phyloP scores from a whole-genome alignment of 306 rosid species.

The Glycine latifolia region DNA sequence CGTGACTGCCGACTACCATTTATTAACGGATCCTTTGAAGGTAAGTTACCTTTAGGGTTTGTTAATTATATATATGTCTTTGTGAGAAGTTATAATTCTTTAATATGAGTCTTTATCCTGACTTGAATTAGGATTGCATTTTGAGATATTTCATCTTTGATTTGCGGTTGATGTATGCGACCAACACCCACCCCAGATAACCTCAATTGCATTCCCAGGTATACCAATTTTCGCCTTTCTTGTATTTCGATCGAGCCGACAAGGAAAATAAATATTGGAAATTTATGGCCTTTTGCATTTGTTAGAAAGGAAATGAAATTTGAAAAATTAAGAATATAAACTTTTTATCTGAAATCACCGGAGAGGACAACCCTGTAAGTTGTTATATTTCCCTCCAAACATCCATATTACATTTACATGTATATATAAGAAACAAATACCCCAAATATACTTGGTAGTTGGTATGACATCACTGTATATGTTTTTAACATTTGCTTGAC shows the following conservation, averaged over 20 bases:
- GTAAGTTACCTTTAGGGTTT: slow-evolving; percentile 30
- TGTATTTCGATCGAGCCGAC: too few species aligned
- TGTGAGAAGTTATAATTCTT: not conserved
- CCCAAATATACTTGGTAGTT: slow-evolving; percentile 17
- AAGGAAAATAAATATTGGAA: too few species aligned
- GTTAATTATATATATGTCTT: not conserved
- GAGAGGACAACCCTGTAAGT: slow-evolving; percentile 13
- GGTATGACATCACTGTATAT: not conserved
- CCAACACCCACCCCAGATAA: not conserved
- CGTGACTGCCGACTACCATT: not conserved
- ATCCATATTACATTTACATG: not conserved
- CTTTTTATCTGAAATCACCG: not conserved
- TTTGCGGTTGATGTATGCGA: not conserved
- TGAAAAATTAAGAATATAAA: too few species aligned
- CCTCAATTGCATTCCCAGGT: not conserved
- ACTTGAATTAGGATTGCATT: slow-evolving; percentile 13
- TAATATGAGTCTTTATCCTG: not conserved
- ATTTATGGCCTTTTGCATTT: too few species aligned
- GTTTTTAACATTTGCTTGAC: slow-evolving; percentile 36
- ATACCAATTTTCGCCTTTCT: too few species aligned
- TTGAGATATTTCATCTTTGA: slow-evolving; percentile 7
- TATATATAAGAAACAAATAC: not conserved
- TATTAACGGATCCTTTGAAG: not conserved
- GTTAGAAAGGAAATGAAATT: too few species aligned
- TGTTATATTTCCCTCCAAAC: not conserved